Conservation (phyloP, 352 stramenopile species). For the Globisporangium apiculatum region DNA sequence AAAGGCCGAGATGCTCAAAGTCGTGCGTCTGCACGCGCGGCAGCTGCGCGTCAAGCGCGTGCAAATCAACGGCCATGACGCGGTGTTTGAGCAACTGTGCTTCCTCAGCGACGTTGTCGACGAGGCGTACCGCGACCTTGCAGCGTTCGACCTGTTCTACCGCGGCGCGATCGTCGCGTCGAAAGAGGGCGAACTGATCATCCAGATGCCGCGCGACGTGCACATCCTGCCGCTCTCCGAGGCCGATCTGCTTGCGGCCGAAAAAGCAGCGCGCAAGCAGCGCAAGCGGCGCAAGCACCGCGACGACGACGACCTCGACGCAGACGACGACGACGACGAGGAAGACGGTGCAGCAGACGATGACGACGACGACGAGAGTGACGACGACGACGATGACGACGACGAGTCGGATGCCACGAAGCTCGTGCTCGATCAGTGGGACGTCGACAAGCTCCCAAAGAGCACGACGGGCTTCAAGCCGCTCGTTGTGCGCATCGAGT, state of each 20-base stretch:
- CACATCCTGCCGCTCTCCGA: slow-evolving; percentile 40
- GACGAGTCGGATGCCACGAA: slow-evolving; percentile 14
- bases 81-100: slow-evolving; percentile 74
- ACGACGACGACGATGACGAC: slow-evolving; percentile 30
- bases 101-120: slow-evolving; percentile 73
- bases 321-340: slow-evolving; percentile 30
- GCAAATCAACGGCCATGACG: slow-evolving; percentile 42
- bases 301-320: slow-evolving; percentile 10
- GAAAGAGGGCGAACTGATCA: slow-evolving; percentile 74
- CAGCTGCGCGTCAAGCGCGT: slow-evolving; percentile 59
- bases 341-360: slow-evolving; percentile 22
- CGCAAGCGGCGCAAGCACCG: slow-evolving; percentile 6
- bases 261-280: slow-evolving; percentile 10
- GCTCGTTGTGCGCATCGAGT: slow-evolving; percentile 67
- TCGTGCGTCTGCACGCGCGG: slow-evolving; percentile 67
- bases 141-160: slow-evolving; percentile 83
- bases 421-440: slow-evolving; percentile 55
- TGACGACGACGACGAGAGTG: slow-evolving; percentile 31
- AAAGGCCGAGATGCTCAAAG: slow-evolving; percentile 35
- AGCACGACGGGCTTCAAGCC: slow-evolving; percentile 69
- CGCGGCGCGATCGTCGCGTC: slow-evolving; percentile 77
- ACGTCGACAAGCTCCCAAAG: slow-evolving; percentile 56
- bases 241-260: slow-evolving; percentile 7
- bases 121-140: slow-evolving; percentile 70
- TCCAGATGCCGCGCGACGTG: slow-evolving; percentile 60